Conservation (phyloP, 192 early-diverging fungal genomes). For the Bifiguratus adelaidae region DNA sequence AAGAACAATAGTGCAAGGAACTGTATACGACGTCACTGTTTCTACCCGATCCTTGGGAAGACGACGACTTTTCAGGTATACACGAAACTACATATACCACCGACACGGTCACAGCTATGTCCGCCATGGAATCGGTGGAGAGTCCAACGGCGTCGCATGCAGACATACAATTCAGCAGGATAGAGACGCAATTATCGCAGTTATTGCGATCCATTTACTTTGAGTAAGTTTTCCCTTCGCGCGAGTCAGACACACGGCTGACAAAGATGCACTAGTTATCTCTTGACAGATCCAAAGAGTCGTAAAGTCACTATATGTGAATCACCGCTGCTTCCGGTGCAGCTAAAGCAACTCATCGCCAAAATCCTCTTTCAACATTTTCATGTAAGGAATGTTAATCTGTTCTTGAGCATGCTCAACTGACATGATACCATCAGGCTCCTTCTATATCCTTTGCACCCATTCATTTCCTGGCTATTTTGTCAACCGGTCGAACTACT, state of each 20-base stretch:
- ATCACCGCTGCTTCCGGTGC: slow-evolving; percentile 55
- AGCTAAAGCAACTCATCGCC: slow-evolving; percentile 55
- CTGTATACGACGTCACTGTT: slow-evolving; percentile 33
- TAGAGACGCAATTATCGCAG: slow-evolving; percentile 32
- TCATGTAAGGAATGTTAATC: slow-evolving; percentile 29
- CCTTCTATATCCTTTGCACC: slow-evolving; percentile 73
- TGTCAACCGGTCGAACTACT: slow-evolving; percentile 62
- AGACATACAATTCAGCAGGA: too few relatives aligned
- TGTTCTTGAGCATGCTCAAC: background rate
- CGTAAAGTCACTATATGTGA: slow-evolving; percentile 78
- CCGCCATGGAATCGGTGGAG: too few relatives aligned
- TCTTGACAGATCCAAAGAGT: slow-evolving; percentile 74
- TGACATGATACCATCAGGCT: slow-evolving; percentile 29
- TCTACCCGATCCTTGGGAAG: slow-evolving; percentile 16
- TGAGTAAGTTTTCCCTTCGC: slow-evolving; percentile 18
- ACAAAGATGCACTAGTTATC: slow-evolving; percentile 7
- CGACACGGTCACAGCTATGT: too few relatives aligned
- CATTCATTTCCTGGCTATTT: slow-evolving; percentile 53
- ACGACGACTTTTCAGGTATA: too few relatives aligned
- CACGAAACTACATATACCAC: too few relatives aligned
- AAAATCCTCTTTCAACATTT: slow-evolving; percentile 66
- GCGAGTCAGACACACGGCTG: too few relatives aligned
- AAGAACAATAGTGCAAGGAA: slow-evolving; percentile 13
- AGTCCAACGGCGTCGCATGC: too few relatives aligned
- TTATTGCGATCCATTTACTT: slow-evolving; percentile 39